phyloP scores from a whole-genome alignment of 2,329 filamentous ascomycete genomes.

The Pyrenophora graminea region DNA sequence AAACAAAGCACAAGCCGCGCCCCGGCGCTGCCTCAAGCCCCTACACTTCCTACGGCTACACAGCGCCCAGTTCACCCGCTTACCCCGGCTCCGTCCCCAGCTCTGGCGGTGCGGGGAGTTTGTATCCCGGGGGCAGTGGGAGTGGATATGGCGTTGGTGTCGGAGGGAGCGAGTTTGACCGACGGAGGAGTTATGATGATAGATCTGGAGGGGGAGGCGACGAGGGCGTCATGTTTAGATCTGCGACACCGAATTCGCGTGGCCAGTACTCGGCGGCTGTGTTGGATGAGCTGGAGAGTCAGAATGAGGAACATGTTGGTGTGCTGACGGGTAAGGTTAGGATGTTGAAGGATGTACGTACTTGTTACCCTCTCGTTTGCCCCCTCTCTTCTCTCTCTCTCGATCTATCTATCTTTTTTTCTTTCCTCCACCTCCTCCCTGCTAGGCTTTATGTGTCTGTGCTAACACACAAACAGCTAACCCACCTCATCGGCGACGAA shows the following conservation, averaged over 20 bases:
- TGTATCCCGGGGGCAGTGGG: slow-evolving; percentile 17
- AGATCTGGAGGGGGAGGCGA: background rate
- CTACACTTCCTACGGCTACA: slow-evolving; percentile 28
- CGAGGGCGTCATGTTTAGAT: slow-evolving; percentile 30
- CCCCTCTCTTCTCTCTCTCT: too few species aligned
- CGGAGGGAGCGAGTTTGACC: background rate
- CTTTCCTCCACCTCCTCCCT: background rate
- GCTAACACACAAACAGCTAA: slow-evolving; percentile 60
- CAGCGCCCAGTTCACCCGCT: slow-evolving; percentile 14
- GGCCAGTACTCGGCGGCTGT: slow-evolving; percentile 94
- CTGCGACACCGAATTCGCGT: slow-evolving; percentile 59
- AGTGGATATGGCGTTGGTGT: slow-evolving; percentile 8
- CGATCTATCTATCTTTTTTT: background rate
- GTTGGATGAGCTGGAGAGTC: slow-evolving; percentile 89
- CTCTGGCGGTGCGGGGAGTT: slow-evolving; percentile 26
- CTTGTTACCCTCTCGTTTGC: too few species aligned
- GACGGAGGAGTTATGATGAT: background rate
- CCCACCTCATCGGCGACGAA: slow-evolving; percentile 89
- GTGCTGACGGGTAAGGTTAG: slow-evolving; percentile 90
- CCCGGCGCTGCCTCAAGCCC: slow-evolving; percentile 23
- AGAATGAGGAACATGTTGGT: slow-evolving; percentile 88
- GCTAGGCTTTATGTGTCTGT: background rate
- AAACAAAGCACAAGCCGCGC: slow-evolving; percentile 33
- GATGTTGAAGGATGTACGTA: slow-evolving; percentile 82
- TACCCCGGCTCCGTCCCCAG: background rate